A percentile compares a stretch with the other conserved stretches of the same genome.
These are phyloP conservation scores for Naganishia friedmannii DNA, from an alignment of 768 basidiomycete species.

Conservation along the genomic window DNA sequence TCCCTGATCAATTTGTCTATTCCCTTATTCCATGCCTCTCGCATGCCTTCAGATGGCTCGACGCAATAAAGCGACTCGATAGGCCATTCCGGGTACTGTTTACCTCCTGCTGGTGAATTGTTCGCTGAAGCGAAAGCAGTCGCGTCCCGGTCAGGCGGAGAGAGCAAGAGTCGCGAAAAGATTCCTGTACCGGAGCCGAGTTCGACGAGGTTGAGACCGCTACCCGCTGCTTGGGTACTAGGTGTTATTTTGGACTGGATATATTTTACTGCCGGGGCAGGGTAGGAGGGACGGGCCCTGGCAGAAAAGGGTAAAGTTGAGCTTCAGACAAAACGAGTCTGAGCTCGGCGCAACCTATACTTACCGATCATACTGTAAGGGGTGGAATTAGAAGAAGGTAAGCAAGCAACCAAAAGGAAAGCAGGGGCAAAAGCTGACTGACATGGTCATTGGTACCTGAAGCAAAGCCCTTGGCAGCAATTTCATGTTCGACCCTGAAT, in stretches of 20 bases:
- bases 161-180: conserved; percentile 75
- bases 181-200: conserved; percentile 84
- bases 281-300: conserved; percentile 82
- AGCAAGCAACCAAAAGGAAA: not conserved
- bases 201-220: conserved; percentile 54
- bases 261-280: conserved; percentile 60
- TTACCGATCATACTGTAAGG: conserved; percentile 26
- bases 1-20: conserved; percentile 8
- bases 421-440: conserved; percentile 18
- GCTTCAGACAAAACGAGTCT: not conserved
- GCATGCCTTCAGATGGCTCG: conserved; percentile 84
- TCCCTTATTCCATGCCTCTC: conserved; percentile 64
- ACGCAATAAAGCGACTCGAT: conserved; percentile 65
- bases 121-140: conserved; percentile 2
- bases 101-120: conserved; percentile 51
- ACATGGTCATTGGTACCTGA: conserved; percentile 70
- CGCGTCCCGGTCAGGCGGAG: conserved; percentile 33
- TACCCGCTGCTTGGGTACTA: conserved; percentile 52
- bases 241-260: conserved; percentile 55
- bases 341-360: not conserved
- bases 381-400: not conserved
- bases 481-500: conserved; percentile 48
- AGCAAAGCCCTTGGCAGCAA: conserved; percentile 74
- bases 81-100: conserved; percentile 51
- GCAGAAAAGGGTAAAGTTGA: not conserved